Base-by-base conservation (phyloP, 805 yeast species). In the Gaillardinia entomophila region DNA sequence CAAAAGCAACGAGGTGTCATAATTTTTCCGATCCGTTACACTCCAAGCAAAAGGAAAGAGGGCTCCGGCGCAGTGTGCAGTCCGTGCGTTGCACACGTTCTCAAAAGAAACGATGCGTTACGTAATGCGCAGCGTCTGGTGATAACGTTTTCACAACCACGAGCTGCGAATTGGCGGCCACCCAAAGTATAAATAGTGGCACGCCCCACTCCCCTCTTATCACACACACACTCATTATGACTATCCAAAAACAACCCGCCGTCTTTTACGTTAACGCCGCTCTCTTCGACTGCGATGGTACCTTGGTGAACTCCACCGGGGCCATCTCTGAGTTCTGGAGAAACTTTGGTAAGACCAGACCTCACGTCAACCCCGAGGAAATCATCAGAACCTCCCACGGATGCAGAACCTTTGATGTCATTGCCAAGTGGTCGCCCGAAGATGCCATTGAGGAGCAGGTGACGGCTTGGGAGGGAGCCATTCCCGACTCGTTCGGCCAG, bases 201-300 rank as follows among this genome's bases (percentile, higher is more conserved):
- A 19, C 10, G 6, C 10, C 10, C 22, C 22, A 6, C 22, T 10
- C 22, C 10, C 22, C 22, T 10, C 22, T 10, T 6, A 19, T 19
- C 22, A 19, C 6, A 19, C 10, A 6, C 22, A 19, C 10, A 19
- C 10, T 6, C 22, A 19, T 19, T 19, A 19, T 19, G 22, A 19
- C 22, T 19, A 19, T 19, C 22, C 22, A 19, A 19, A 62, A 63
- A 50, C 64, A 63, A 54, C 69, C 69, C 26, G 70, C 68, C 44
- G 45, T 55, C 40, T 65, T 65, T 42, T 51, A 59, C 51, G 62
- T 62, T 40, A 52, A 65, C 49, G 71, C 70, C 42, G 71, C 71
- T 32, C 73, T 83, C 41, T 86, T 86, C 60, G 95, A 86, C 62
- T 77, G 88, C 33, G 95, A 86, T 55, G 95, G 95, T 33, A 86